A percentile compares a stretch with the other conserved stretches of the same genome.
Conservation (phyloP, 2,329 filamentous ascomycete species). For the Penicillium sp. region DNA sequence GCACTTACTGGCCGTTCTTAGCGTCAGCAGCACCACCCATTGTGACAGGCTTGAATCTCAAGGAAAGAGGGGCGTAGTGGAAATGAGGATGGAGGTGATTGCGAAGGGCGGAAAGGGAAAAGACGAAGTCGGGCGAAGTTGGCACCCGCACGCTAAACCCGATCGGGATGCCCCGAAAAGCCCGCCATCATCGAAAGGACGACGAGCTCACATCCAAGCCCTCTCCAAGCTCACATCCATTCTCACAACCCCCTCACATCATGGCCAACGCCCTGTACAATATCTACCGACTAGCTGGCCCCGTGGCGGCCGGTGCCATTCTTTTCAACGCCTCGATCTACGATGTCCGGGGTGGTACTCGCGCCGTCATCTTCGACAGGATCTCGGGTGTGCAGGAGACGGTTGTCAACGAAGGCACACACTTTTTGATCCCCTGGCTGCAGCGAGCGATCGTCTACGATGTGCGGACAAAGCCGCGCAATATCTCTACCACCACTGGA, state of each 20-base stretch:
- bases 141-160: slow-evolving; percentile 37
- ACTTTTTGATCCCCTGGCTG: slow-evolving; percentile 94
- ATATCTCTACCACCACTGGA: slow-evolving; percentile 95
- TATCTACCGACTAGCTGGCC: slow-evolving; percentile 60
- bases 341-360: slow-evolving; percentile 92
- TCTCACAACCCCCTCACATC: slow-evolving; percentile 13
- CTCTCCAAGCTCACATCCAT: slow-evolving; percentile 4
- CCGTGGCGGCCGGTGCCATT: slow-evolving; percentile 67
- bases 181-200: slow-evolving; percentile 37
- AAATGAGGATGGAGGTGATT: slow-evolving; percentile 15
- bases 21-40: slow-evolving; percentile 44
- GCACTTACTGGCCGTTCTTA: slow-evolving; percentile 49
- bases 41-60: slow-evolving; percentile 28
- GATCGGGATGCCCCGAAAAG: slow-evolving; percentile 38
- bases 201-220: slow-evolving; percentile 15
- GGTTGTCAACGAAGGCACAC: slow-evolving; percentile 93
- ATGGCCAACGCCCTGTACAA: slow-evolving; percentile 49
- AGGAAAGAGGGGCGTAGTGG: slow-evolving; percentile 15
- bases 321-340: slow-evolving; percentile 81
- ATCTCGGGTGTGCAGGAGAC: slow-evolving; percentile 87
- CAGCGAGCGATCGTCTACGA: slow-evolving; percentile 95
- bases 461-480: slow-evolving; percentile 94
- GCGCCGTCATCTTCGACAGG: slow-evolving; percentile 98
- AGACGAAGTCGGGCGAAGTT: slow-evolving; percentile 32
- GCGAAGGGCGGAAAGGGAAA: slow-evolving; percentile 26